Conservation (phyloP, 1,284 basidiomycete genomes). For the Moniliella sp. region DNA sequence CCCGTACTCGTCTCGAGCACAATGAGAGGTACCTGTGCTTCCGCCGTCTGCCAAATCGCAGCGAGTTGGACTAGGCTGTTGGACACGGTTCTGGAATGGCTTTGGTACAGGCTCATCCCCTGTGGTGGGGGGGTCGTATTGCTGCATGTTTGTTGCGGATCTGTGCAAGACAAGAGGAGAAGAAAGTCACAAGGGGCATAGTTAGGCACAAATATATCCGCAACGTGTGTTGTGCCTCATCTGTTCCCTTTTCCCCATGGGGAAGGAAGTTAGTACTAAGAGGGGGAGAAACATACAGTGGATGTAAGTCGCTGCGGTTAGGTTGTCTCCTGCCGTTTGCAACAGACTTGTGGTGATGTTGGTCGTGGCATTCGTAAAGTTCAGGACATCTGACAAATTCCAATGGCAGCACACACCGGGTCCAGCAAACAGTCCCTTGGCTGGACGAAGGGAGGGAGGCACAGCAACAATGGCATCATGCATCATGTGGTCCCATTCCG, state of each 20-base stretch:
- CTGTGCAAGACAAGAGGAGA: background rate
- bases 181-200: too few species aligned
- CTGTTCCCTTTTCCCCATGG: too few species aligned
- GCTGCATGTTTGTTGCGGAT: slow-evolving; percentile 4
- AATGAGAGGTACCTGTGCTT: slow-evolving; percentile 2
- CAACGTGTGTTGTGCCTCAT: too few species aligned
- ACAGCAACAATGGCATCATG: background rate
- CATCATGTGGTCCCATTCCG: slow-evolving; percentile 39
- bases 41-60: too few species aligned
- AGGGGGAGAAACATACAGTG: too few species aligned
- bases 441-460: background rate
- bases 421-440: slow-evolving; percentile 36
- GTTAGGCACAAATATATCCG: too few species aligned
- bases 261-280: too few species aligned
- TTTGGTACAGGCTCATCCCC: slow-evolving; percentile 4
- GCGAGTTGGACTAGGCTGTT: slow-evolving; percentile 3
- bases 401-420: slow-evolving; percentile 43
- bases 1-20: slow-evolving; percentile 43
- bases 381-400: too few species aligned
- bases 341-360: too few species aligned
- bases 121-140: background rate
- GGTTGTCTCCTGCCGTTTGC: too few species aligned
- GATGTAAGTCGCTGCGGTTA: too few species aligned
- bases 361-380: too few species aligned
- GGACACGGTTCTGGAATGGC: slow-evolving; percentile 3